A percentile compares a stretch with the other conserved stretches of the same genome.
Conservation (phyloP, 2,329 filamentous ascomycete genomes). For the Didymella segeticola region DNA sequence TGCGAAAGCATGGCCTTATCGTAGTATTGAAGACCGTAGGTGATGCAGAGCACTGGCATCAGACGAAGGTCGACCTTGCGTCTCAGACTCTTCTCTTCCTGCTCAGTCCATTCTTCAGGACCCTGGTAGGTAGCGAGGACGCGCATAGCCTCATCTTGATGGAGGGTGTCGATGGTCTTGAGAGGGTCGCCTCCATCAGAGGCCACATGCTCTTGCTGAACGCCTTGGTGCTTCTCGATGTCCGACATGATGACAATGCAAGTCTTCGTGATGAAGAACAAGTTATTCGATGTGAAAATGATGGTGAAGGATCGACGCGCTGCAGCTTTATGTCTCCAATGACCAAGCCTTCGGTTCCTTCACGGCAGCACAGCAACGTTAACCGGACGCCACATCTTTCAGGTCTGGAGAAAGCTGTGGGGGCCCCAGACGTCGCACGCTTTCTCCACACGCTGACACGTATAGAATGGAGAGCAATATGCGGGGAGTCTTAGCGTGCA, state of each 20-base stretch:
- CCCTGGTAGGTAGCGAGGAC: conserved; percentile 53
- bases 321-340: conserved; percentile 22
- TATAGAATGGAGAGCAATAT: neutral
- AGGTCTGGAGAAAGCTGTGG: conserved; percentile 6
- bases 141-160: conserved; percentile 14
- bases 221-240: conserved; percentile 21
- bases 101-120: conserved; percentile 53
- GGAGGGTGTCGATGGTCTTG: conserved; percentile 9
- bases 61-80: conserved; percentile 31
- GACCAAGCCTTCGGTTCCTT: conserved; percentile 19
- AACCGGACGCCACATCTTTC: conserved; percentile 11
- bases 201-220: conserved; percentile 15
- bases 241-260: conserved; percentile 17
- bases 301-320: conserved; percentile 15
- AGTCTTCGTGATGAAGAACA: conserved; percentile 1
- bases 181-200: conserved; percentile 14
- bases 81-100: conserved; percentile 40
- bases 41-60: conserved; percentile 31
- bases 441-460: neutral
- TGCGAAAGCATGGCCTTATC: conserved; percentile 58
- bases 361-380: conserved; percentile 1
- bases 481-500: neutral
- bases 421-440: neutral
- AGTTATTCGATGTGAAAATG: neutral
- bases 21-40: conserved; percentile 35